A percentile compares a stretch with the other conserved stretches of the same genome.
Conservation (phyloP, 2,329 filamentous ascomycete species). For the Aphanocladium album region DNA sequence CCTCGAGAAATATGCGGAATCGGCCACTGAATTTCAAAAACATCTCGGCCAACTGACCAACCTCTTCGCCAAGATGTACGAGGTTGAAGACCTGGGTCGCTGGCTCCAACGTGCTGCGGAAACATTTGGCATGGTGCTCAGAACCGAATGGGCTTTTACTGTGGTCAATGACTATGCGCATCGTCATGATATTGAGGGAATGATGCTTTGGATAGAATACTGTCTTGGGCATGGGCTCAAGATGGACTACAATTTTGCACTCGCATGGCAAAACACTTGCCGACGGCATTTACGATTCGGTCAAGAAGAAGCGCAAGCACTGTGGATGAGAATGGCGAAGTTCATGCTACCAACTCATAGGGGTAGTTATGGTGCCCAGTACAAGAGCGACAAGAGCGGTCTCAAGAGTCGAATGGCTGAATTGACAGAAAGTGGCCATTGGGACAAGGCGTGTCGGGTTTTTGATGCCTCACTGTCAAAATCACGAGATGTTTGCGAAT, state of each 20-base stretch:
- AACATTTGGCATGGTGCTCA: conserved; percentile 23
- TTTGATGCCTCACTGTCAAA: conserved; percentile 6
- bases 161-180: conserved; percentile 28
- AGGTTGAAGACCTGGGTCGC: conserved; percentile 22
- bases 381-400: not conserved
- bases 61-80: conserved; percentile 22
- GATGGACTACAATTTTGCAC: conserved; percentile 27
- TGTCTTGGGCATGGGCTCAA: conserved; percentile 25
- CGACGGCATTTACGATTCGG: conserved; percentile 7
- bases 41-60: not conserved
- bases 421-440: not conserved
- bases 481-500: not conserved
- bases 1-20: not conserved
- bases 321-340: not conserved
- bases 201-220: conserved; percentile 29
- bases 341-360: not conserved
- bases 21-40: not conserved
- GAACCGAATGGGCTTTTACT: conserved; percentile 24
- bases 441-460: not conserved
- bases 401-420: not conserved
- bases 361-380: not conserved
- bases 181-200: conserved; percentile 23
- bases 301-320: not conserved
- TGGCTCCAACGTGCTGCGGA: conserved; percentile 25
- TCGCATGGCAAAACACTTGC: conserved; percentile 16